A percentile compares a stretch with the other conserved stretches of the same genome.
phyloP scores from a whole-genome alignment of 495 filamentous ascomycete genomes.

The Xylaria acuta region DNA sequence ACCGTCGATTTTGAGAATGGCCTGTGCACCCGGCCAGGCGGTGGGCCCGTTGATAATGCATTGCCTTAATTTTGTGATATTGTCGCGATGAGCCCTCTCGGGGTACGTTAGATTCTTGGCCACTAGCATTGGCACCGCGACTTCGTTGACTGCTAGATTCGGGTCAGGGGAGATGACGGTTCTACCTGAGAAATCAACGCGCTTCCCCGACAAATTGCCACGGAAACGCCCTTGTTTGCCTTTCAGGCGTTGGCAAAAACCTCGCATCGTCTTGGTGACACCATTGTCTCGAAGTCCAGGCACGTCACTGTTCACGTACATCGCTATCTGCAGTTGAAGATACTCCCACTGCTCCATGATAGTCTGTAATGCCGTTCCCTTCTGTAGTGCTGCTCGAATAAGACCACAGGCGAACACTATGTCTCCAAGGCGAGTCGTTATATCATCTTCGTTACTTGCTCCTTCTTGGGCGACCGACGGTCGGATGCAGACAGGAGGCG shows the following conservation, averaged over 20 bases:
- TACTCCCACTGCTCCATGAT: conserved; percentile 99
- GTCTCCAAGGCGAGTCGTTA: conserved; percentile 92
- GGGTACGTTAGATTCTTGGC: conserved; percentile 96
- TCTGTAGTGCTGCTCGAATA: conserved; percentile 77
- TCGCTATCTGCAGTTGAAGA: conserved; percentile 88
- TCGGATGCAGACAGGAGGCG: conserved; percentile 89
- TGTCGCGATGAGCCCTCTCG: conserved; percentile 80
- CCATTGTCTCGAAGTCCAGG: conserved; percentile 80
- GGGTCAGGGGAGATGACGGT: conserved; percentile 98
- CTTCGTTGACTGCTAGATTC: conserved; percentile 90
- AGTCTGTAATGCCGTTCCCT: conserved; percentile 80
- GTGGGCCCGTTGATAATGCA: conserved; percentile 74
- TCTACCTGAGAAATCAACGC: conserved; percentile 96
- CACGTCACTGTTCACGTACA: conserved; percentile 98
- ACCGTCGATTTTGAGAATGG: conserved; percentile 67
- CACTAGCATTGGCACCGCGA: conserved; percentile 86
- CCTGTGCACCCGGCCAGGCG: conserved; percentile 87
- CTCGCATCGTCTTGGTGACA: conserved; percentile 80
- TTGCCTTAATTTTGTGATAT: conserved; percentile 78
- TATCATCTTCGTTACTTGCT: conserved; percentile 92
- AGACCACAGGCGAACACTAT: conserved; percentile 88
- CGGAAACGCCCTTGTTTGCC: conserved; percentile 97
- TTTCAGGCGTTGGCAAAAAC: conserved; percentile 93
- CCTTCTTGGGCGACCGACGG: conserved; percentile 91
- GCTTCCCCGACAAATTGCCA: conserved; percentile 95